Evolutionary conservation across 805 yeast species (phyloP).

Genomic region (Metschnikowia anglica): DNA sequence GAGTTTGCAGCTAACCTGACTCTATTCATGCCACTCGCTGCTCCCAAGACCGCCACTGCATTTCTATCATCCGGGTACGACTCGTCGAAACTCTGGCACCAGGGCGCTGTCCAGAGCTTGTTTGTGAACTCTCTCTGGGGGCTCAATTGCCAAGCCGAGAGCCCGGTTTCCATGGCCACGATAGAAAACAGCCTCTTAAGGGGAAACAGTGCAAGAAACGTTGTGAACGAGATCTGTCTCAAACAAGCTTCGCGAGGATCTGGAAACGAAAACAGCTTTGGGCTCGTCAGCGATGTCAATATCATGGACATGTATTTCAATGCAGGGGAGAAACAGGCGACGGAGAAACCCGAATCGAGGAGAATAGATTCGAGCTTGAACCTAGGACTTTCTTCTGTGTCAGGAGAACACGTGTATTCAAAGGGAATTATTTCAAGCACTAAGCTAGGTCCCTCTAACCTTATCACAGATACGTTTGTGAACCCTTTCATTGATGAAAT

Average conservation of each 20-base stretch:
- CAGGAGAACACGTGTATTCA: not conserved
- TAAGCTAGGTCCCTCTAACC: slow-evolving; percentile 1
- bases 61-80: slow-evolving; percentile 14
- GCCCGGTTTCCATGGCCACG: slow-evolving; percentile 40
- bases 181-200: slow-evolving; percentile 45
- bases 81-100: slow-evolving; percentile 43
- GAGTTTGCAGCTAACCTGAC: slow-evolving; percentile 50
- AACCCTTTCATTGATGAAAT: slow-evolving; percentile 24
- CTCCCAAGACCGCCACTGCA: slow-evolving; percentile 6
- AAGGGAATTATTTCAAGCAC: not conserved
- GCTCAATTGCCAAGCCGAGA: slow-evolving; percentile 37
- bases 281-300: slow-evolving; percentile 17
- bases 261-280: slow-evolving; percentile 6
- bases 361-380: slow-evolving; percentile 1
- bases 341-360: no score
- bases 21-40: slow-evolving; percentile 55
- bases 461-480: slow-evolving; percentile 9
- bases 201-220: slow-evolving; percentile 43
- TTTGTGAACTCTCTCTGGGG: slow-evolving; percentile 46
- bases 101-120: slow-evolving; percentile 28
- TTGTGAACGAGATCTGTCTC: slow-evolving; percentile 42
- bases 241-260: not conserved
- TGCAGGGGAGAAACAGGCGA: slow-evolving; percentile 4
- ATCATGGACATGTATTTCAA: slow-evolving; percentile 18
- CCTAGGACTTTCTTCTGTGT: not conserved